phyloP scores from a whole-genome alignment of 2,329 filamentous ascomycete genomes.

The Clarireedia monteithiana region DNA sequence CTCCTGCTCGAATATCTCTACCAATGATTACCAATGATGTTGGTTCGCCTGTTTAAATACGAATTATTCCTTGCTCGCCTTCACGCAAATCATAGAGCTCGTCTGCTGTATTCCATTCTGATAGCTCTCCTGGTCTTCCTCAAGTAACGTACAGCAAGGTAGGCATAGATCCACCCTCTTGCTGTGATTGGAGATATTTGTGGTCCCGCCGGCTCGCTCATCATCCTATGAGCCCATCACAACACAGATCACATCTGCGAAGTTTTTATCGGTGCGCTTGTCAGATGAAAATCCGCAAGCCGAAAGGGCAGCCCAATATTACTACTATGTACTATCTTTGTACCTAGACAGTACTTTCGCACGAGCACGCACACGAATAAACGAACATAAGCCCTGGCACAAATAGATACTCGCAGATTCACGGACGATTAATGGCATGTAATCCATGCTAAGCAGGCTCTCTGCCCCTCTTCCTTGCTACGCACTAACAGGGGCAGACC shows the following conservation, averaged over 20 bases:
- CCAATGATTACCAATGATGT: neutral
- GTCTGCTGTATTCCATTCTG: neutral
- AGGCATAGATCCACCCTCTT: constrained; percentile 2
- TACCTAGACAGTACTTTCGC: too few species aligned
- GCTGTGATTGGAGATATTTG: constrained; percentile 2
- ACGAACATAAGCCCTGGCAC: neutral
- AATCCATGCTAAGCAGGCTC: constrained; percentile 2
- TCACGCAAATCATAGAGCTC: neutral
- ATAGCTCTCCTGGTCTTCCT: neutral
- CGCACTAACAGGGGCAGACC: constrained; percentile 18
- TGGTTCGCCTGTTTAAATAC: neutral
- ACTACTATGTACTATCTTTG: too few species aligned
- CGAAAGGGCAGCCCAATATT: too few species aligned
- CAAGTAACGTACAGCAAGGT: neutral
- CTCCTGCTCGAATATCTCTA: neutral
- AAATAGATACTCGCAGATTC: neutral
- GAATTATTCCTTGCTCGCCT: neutral
- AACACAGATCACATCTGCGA: constrained; percentile 1
- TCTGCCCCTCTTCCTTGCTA: neutral
- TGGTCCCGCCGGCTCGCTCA: neutral
- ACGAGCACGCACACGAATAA: neutral
- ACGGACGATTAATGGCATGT: neutral
- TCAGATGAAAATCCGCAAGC: neutral
- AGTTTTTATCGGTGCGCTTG: neutral
- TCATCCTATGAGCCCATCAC: neutral